A percentile compares a stretch with the other conserved stretches of the same genome.
These are phyloP conservation scores for Microdochium nivale DNA, from an alignment of 2,329 filamentous ascomycete genomes.

Conservation along the genomic window DNA sequence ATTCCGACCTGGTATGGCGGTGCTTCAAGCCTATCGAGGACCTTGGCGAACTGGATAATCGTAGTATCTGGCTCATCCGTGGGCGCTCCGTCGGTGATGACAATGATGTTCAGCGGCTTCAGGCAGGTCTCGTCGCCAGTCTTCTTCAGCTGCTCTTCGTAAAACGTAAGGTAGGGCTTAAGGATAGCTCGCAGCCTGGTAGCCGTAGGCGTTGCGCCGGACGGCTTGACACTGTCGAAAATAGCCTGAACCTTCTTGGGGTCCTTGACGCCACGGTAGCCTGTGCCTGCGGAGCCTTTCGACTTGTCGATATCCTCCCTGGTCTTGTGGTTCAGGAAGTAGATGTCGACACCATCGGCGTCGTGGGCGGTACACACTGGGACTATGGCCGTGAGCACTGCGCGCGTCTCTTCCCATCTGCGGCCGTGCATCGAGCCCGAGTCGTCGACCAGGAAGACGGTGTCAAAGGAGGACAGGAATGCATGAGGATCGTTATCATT, in stretches of 20 bases:
- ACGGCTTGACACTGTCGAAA: conserved; percentile 59
- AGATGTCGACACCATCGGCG: conserved; percentile 78
- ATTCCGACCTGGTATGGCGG: conserved; percentile 78
- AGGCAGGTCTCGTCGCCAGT: conserved; percentile 32
- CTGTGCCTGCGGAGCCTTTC: conserved; percentile 31
- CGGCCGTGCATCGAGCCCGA: conserved; percentile 74
- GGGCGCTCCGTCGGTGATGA: conserved; percentile 82
- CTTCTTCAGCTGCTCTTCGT: conserved; percentile 28
- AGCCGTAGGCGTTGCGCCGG: conserved; percentile 67
- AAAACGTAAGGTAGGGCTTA: conserved; percentile 56
- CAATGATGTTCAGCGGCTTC: conserved; percentile 83
- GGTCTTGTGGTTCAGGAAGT: conserved; percentile 71
- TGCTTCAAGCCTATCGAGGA: conserved; percentile 61
- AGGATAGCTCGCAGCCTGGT: conserved; percentile 63
- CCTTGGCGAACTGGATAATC: conserved; percentile 58
- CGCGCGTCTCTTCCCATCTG: conserved; percentile 68
- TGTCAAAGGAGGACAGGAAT: conserved; percentile 76
- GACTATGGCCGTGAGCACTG: conserved; percentile 64
- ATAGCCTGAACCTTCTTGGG: conserved; percentile 53
- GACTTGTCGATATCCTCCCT: conserved; percentile 20
- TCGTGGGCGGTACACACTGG: conserved; percentile 78
- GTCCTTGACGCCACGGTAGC: conserved; percentile 57
- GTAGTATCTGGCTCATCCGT: conserved; percentile 69
- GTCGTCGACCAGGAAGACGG: conserved; percentile 85
- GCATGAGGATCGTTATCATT: conserved; percentile 25